phyloP scores from a whole-genome alignment of 768 basidiomycete species.

The Phaeotremella fagi region DNA sequence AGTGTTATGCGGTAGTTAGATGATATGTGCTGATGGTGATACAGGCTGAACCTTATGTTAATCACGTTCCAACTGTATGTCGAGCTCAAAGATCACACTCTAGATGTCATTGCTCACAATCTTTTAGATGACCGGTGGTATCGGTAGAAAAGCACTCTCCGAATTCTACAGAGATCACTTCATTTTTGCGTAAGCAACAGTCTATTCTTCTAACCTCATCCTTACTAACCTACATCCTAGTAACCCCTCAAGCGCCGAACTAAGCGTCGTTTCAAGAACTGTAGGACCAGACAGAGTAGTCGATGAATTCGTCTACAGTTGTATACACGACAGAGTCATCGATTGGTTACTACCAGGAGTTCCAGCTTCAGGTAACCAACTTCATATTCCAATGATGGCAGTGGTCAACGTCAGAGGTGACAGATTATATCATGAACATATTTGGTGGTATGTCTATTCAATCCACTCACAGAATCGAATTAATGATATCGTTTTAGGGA shows the following conservation, averaged over 20 bases:
- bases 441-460: conserved; percentile 14
- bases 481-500: no score
- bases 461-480: no score
- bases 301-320: conserved; percentile 56
- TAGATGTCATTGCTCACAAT: background rate
- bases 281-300: conserved; percentile 53
- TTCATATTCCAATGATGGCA: conserved; percentile 56
- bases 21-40: background rate
- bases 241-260: conserved; percentile 50
- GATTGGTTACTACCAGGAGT: conserved; percentile 53
- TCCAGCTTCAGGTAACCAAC: conserved; percentile 54
- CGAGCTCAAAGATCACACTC: background rate
- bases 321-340: conserved; percentile 20
- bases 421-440: conserved; percentile 55
- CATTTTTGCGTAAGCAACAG: conserved; percentile 17
- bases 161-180: conserved; percentile 53
- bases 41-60: conserved; percentile 56
- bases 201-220: background rate
- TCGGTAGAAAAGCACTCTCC: conserved; percentile 55
- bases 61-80: conserved; percentile 55
- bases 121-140: conserved; percentile 54
- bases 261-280: conserved; percentile 50
- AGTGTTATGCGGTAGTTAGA: background rate
- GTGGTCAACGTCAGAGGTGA: conserved; percentile 60
- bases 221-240: background rate